phyloP scores from a whole-genome alignment of 345 rosid species.

The Citrus maxima region DNA sequence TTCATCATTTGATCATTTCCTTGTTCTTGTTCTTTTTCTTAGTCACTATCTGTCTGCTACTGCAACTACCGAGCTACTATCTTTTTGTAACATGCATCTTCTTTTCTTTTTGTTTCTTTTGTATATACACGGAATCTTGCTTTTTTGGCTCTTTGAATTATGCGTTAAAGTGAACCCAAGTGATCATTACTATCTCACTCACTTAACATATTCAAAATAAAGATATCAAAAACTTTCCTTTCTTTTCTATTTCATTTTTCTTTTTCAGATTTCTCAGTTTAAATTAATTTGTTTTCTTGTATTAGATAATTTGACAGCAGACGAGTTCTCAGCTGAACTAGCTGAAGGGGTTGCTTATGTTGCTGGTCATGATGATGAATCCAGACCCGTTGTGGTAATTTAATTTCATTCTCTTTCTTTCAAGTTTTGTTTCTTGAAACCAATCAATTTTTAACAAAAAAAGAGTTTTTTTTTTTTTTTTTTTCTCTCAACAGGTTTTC shows the following conservation, averaged over 20 bases:
- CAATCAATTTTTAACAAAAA: not conserved
- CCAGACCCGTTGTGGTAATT: slow-evolving; percentile 76
- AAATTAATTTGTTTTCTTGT: not conserved
- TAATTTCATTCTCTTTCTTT: not conserved
- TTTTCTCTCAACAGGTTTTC: slow-evolving; percentile 48
- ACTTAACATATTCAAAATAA: slow-evolving; percentile 12
- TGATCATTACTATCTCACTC: slow-evolving; percentile 30
- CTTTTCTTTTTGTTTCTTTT: slow-evolving; percentile 23
- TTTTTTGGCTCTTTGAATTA: slow-evolving; percentile 32
- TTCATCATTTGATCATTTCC: not conserved
- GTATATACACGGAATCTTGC: slow-evolving; percentile 24
- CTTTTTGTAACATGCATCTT: slow-evolving; percentile 16
- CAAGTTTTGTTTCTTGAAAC: not conserved
- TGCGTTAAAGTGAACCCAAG: slow-evolving; percentile 31
- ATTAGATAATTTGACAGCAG: slow-evolving; percentile 65
- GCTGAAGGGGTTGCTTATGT: slow-evolving; percentile 80
- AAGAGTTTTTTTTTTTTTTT: not conserved
- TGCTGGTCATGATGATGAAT: slow-evolving; percentile 84
- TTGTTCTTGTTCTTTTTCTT: not conserved
- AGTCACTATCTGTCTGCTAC: slow-evolving; percentile 3
- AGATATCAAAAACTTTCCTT: not conserved
- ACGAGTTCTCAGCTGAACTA: slow-evolving; percentile 10
- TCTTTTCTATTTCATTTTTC: not conserved
- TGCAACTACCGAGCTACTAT: not conserved
- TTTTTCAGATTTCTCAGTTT: not conserved